Evolutionary conservation across 768 basidiomycete genomes (phyloP).

Genomic region (Pisolithus marmoratus): DNA sequence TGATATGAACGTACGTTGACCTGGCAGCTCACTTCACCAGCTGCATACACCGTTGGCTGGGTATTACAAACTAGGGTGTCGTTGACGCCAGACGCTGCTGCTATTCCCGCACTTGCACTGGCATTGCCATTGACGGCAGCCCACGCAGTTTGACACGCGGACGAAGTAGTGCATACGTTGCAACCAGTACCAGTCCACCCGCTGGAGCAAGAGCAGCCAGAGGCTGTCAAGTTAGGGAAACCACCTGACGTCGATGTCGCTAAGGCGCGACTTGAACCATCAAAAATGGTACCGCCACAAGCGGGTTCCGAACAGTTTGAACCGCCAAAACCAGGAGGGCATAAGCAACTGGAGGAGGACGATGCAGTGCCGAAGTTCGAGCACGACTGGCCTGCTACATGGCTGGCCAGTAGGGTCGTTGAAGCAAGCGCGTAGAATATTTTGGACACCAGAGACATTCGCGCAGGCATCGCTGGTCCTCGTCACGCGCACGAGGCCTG

Average conservation of each 20-base stretch:
- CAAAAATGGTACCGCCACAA: conserved; percentile 80
- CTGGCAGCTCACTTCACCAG: conserved; percentile 79
- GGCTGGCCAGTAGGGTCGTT: conserved; percentile 5
- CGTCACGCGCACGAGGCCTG: background rate
- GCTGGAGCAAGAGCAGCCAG: conserved; percentile 60
- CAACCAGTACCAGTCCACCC: conserved; percentile 80
- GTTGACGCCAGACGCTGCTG: conserved; percentile 39
- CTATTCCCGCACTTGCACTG: conserved; percentile 24
- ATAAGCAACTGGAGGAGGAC: conserved; percentile 44
- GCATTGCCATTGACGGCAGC: conserved; percentile 35
- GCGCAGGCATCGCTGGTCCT: conserved; percentile 6
- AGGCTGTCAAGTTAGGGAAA: conserved; percentile 61
- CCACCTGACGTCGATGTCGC: conserved; percentile 30
- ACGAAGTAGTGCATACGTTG: conserved; percentile 67
- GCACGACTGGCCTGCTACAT: conserved; percentile 22
- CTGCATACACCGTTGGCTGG: conserved; percentile 63
- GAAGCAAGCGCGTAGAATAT: conserved; percentile 8
- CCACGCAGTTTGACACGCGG: conserved; percentile 65
- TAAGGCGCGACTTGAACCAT: conserved; percentile 53
- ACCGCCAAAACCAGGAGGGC: conserved; percentile 81
- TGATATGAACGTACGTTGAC: conserved; percentile 57
- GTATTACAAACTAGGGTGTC: conserved; percentile 71
- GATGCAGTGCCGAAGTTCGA: conserved; percentile 18
- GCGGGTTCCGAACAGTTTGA: conserved; percentile 59
- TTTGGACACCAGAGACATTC: background rate